Percentiles rank a stretch among this genome's conserved stretches.
These are phyloP conservation scores for Botryobasidium botryosum DNA, from an alignment of 768 basidiomycete genomes.

Conservation along the genomic window DNA sequence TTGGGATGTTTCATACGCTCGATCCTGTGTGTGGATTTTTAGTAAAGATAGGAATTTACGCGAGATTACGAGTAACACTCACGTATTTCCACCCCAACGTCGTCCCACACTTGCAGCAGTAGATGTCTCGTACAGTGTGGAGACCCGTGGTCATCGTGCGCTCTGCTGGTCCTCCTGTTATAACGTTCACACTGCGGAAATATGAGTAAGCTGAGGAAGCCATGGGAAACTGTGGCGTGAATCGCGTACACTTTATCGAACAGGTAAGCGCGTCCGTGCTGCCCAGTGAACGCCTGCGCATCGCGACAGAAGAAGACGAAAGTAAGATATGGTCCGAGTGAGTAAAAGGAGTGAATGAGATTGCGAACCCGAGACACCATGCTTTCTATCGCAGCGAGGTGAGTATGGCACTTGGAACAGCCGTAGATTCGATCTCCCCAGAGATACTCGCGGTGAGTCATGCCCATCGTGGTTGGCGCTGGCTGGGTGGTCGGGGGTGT, in stretches of 20 bases:
- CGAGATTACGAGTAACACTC: constrained; percentile 18
- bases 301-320: neutral
- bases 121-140: constrained; percentile 92
- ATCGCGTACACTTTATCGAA: constrained; percentile 81
- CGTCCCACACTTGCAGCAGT: constrained; percentile 75
- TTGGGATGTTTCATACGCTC: constrained; percentile 76
- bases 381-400: constrained; percentile 77
- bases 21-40: constrained; percentile 40
- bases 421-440: constrained; percentile 75
- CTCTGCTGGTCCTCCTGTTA: constrained; percentile 78
- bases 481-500: constrained; percentile 1
- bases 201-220: constrained; percentile 9
- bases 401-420: constrained; percentile 72
- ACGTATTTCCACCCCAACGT: constrained; percentile 98
- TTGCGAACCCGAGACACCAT: constrained; percentile 65
- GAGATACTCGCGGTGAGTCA: constrained; percentile 79
- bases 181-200: constrained; percentile 63
- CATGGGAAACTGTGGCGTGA: neutral
- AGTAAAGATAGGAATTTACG: neutral
- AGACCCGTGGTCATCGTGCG: constrained; percentile 93
- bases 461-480: constrained; percentile 43
- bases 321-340: neutral
- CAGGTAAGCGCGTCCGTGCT: constrained; percentile 88
- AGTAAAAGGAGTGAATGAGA: neutral
- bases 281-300: constrained; percentile 83